Evolutionary conservation across 2,329 filamentous ascomycete genomes (phyloP).

Genomic region (Fusarium sp.): DNA sequence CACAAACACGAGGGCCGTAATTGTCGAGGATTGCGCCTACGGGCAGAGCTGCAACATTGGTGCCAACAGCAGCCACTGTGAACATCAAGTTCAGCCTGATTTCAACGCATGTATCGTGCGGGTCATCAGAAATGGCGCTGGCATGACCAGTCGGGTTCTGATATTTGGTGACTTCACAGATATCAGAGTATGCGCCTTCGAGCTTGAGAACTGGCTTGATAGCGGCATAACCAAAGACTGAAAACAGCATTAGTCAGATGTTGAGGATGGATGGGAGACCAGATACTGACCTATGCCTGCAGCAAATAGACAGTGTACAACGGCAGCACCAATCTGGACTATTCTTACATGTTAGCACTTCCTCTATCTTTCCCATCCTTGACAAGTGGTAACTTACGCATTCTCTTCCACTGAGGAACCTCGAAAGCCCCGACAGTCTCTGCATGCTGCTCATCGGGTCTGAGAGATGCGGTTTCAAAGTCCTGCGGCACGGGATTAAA

Average conservation of each 20-base stretch:
- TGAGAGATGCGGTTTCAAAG: constrained; percentile 58
- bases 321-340: constrained; percentile 48
- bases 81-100: constrained; percentile 89
- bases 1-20: constrained; percentile 81
- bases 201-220: constrained; percentile 82
- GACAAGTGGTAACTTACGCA: constrained; percentile 53
- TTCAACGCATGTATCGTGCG: constrained; percentile 56
- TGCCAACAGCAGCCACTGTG: constrained; percentile 86
- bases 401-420: constrained; percentile 64
- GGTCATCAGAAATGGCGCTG: constrained; percentile 34
- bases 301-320: constrained; percentile 71
- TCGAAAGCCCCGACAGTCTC: constrained; percentile 64
- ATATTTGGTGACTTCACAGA: constrained; percentile 58
- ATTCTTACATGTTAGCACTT: constrained; percentile 11
- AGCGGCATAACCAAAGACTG: constrained; percentile 84
- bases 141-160: constrained; percentile 1
- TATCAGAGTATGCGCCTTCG: constrained; percentile 76
- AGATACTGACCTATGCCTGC: constrained; percentile 66
- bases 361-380: not conserved
- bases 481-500: constrained; percentile 67
- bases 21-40: constrained; percentile 87
- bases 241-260: not conserved
- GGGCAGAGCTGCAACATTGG: constrained; percentile 86
- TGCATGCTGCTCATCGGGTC: constrained; percentile 52
- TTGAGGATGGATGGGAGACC: not conserved